Evolutionary conservation across 306 rosid species (phyloP).

Genomic region (Lathyrus oleraceus): DNA sequence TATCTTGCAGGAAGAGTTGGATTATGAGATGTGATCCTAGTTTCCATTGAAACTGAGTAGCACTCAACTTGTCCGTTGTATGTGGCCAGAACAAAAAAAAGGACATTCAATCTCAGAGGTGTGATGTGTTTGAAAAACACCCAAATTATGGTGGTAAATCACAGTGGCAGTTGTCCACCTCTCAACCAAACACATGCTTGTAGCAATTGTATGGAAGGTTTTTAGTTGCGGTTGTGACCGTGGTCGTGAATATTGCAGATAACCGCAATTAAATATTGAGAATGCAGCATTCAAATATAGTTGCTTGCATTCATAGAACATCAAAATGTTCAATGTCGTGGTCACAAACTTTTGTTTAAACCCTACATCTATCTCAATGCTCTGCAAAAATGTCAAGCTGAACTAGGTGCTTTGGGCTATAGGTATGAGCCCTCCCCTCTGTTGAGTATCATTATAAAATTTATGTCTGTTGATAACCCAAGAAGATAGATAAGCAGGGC

Average conservation of each 20-base stretch:
- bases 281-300: not conserved
- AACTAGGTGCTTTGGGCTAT: too few species aligned
- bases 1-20: slow-evolving; percentile 46
- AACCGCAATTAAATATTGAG: not conserved
- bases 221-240: not conserved
- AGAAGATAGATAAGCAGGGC: too few species aligned
- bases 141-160: too few species aligned
- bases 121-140: not conserved
- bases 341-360: too few species aligned
- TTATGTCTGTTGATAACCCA: too few species aligned
- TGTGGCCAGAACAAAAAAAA: not conserved
- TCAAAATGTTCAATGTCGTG: not conserved
- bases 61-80: not conserved
- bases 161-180: too few species aligned
- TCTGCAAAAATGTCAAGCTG: too few species aligned
- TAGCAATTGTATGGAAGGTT: not conserved
- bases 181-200: too few species aligned
- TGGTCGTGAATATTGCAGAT: not conserved
- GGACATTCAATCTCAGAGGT: slow-evolving; percentile 10
- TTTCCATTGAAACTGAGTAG: not conserved
- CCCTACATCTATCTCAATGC: too few species aligned
- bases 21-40: slow-evolving; percentile 38
- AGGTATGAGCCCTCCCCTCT: too few species aligned
- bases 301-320: not conserved
- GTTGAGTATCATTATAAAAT: too few species aligned